Conservation (phyloP, 2,329 filamentous ascomycete species). For the Hypoxylon sp. region DNA sequence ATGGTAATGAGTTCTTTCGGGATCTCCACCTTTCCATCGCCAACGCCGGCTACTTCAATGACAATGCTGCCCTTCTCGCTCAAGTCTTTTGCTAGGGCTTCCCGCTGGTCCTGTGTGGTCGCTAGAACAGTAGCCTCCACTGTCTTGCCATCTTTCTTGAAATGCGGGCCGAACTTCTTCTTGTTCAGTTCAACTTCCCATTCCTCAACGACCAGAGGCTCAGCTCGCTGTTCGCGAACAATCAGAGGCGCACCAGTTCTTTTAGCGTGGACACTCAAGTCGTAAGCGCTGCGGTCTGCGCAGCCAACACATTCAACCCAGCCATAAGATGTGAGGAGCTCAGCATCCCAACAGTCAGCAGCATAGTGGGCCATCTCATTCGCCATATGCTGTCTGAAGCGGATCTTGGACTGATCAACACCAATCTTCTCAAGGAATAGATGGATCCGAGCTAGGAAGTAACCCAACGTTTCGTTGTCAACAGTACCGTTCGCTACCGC, state of each 20-base stretch:
- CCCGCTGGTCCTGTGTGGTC: constrained; percentile 84
- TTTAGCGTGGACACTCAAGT: constrained; percentile 91
- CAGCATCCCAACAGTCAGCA: constrained; percentile 97
- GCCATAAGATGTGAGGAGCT: constrained; percentile 90
- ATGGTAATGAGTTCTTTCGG: constrained; percentile 83
- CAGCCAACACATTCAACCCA: constrained; percentile 99
- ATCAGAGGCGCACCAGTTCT: constrained; percentile 90
- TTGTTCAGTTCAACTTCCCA: constrained; percentile 91
- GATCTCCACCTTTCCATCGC: constrained; percentile 80
- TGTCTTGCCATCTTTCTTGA: constrained; percentile 93
- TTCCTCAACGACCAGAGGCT: constrained; percentile 85
- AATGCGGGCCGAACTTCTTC: constrained; percentile 95
- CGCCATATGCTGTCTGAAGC: constrained; percentile 95
- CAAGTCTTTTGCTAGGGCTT: constrained; percentile 82
- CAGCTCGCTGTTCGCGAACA: constrained; percentile 84
- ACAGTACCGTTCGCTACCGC: constrained; percentile 87
- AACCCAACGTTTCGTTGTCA: constrained; percentile 97
- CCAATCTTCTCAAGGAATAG: constrained; percentile 92
- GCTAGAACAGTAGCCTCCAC: constrained; percentile 85
- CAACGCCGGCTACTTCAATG: constrained; percentile 78
- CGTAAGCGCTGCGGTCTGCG: constrained; percentile 95
- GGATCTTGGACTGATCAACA: constrained; percentile 87
- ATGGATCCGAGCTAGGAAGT: constrained; percentile 95
- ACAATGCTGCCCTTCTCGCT: constrained; percentile 80
- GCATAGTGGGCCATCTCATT: constrained; percentile 82